Conservation (phyloP, 2,329 filamentous ascomycete genomes). For the Xylaria sp. region DNA sequence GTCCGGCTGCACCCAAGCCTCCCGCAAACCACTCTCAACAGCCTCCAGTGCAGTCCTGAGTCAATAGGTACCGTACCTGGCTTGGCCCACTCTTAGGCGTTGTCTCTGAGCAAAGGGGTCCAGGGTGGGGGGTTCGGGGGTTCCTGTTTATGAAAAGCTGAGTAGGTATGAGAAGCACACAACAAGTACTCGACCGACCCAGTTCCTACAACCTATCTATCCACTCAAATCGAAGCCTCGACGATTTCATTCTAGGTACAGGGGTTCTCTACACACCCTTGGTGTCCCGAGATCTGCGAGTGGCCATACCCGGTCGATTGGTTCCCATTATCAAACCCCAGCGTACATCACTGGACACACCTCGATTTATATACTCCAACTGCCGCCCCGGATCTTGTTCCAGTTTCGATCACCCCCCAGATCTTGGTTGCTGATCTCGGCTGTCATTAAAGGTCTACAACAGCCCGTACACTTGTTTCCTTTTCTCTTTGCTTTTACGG, state of each 20-base stretch:
- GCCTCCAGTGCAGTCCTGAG: too few relatives aligned
- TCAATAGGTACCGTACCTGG: too few relatives aligned
- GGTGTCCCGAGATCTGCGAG: conserved; percentile 32
- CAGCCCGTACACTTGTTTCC: conserved; percentile 9
- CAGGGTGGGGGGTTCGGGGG: conserved; percentile 19
- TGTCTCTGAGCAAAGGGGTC: conserved; percentile 11
- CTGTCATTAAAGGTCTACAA: conserved; percentile 9
- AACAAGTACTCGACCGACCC: conserved; percentile 26
- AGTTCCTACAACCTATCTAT: conserved; percentile 23
- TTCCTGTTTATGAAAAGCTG: conserved; percentile 9
- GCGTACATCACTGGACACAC: conserved; percentile 30
- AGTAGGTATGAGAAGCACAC: conserved; percentile 23
- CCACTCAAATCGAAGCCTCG: conserved; percentile 33
- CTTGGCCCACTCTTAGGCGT: background rate
- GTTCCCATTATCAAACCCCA: conserved; percentile 35
- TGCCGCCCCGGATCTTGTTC: conserved; percentile 25
- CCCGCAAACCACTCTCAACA: background rate
- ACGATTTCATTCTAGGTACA: conserved; percentile 18
- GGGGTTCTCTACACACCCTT: conserved; percentile 19
- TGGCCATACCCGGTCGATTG: conserved; percentile 35
- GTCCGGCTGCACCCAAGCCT: background rate
- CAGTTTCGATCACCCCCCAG: conserved; percentile 15
- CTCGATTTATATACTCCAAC: conserved; percentile 29
- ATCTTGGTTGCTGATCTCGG: conserved; percentile 17
- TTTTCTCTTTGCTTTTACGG: conserved; percentile 12